Evolutionary conservation across 805 yeast species (phyloP), one percentile per base, ranked within the genome.

Genomic region (Saturnispora kantuleensis): DNA sequence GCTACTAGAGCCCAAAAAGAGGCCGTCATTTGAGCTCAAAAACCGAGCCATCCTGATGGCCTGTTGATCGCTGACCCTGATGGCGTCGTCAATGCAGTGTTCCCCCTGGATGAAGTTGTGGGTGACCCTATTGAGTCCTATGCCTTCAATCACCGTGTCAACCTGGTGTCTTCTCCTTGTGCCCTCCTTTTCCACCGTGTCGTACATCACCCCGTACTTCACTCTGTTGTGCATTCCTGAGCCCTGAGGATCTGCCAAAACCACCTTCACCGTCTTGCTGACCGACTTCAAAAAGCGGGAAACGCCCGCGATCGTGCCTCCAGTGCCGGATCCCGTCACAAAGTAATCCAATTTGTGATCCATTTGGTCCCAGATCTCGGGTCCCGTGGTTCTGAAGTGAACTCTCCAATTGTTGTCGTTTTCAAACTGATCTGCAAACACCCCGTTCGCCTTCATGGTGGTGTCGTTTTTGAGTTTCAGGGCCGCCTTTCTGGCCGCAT

Each of bases 231-330:
- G 84, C 50, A 93, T 73, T 0, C 98, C 98, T 12, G 93, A 81
- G 0, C 98, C 98, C 56, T 87, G 97, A 1, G 97, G 97, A 62
- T 90, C 98, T 0, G 97, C 96, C 29, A 93, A 66, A 3, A 85
- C 71, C 1, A 82, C 73, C 38, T 63, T 67, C 0, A 82, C 56
- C 0, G 57, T 39, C 0, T 68, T 58, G 13, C 68, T 56, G 32
- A 66, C 58, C 44, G 70, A 76, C 56, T 80, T 86, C 55, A 90
- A 69, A 62, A 71, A 93, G 48, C 71, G 71, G 3, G 95, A 76
- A 28, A 88, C 88, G 45, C 98, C 98, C n/a, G 95, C 71, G 38
- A 90, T 86, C 2, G 98, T 93, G 46, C 98, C 98, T 42, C 93
- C 98, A 0, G 98, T 90, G 10, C 98, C 98, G 31, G 95, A 84